Conservation (phyloP, 371 early-diverging fungal species). For the Rhizopus stolonifer region DNA sequence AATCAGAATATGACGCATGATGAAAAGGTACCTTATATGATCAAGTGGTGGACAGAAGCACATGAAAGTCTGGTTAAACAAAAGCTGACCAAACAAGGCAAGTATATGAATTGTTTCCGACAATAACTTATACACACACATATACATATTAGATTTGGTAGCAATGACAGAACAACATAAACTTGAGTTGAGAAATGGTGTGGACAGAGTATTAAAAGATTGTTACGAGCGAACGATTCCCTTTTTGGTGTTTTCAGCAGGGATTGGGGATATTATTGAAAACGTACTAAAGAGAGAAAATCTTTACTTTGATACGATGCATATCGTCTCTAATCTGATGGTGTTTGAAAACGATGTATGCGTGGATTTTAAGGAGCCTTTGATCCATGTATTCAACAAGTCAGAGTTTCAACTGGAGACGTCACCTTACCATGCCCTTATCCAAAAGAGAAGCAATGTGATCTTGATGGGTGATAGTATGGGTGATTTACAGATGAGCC, state of each 20-base stretch:
- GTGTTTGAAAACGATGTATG: slow-evolving; percentile 54
- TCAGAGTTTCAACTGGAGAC: slow-evolving; percentile 58
- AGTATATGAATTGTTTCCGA: not conserved
- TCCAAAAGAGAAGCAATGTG: slow-evolving; percentile 51
- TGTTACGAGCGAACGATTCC: slow-evolving; percentile 50
- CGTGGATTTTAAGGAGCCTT: slow-evolving; percentile 60
- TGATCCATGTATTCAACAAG: slow-evolving; percentile 82
- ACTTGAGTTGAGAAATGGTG: slow-evolving; percentile 50
- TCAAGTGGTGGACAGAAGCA: slow-evolving; percentile 72
- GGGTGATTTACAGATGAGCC: slow-evolving; percentile 74
- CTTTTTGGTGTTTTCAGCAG: slow-evolving; percentile 76
- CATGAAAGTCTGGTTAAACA: slow-evolving; percentile 55
- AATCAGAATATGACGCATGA: slow-evolving; percentile 44
- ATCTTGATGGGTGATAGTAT: slow-evolving; percentile 75
- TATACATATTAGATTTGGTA: slow-evolving; percentile 36
- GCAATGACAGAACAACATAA: slow-evolving; percentile 55
- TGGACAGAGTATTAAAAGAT: slow-evolving; percentile 41
- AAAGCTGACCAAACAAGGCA: slow-evolving; percentile 48
- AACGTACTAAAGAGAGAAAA: slow-evolving; percentile 41
- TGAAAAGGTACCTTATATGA: slow-evolving; percentile 70
- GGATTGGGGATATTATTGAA: slow-evolving; percentile 70
- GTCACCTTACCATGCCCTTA: slow-evolving; percentile 38
- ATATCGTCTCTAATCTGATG: slow-evolving; percentile 77
- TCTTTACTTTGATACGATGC: slow-evolving; percentile 57
- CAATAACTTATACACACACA: too few relatives aligned